Evolutionary conservation across 495 filamentous ascomycete species (phyloP), one percentile per base, ranked within the genome.

Genomic region (Talaromyces trachyspermus): DNA sequence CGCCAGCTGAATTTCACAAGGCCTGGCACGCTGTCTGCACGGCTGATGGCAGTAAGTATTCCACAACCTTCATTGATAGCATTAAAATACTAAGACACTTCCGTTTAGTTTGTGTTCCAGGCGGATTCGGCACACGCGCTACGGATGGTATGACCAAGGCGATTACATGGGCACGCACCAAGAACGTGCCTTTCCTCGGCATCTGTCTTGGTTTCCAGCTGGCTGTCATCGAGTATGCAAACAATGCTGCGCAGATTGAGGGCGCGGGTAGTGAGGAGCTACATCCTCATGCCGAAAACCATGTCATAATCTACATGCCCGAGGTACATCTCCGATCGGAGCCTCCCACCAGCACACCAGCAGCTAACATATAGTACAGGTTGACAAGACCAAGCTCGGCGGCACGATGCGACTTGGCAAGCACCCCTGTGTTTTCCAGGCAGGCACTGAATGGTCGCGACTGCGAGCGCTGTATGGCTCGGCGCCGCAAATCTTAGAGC

Each of bases 141-240:
- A 87, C 80, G 0, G 79, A 85, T 50, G 92, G 92, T 41, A 98
- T 96, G 90, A 84, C 96, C 51, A 67, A 76, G 44, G 87, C 84
- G 2, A 81, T 84, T 24, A 80, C 80, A 36, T 95, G 85, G 84
- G 89, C 91, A 7, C 83, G 92, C 27, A 81, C 83, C 38, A 82
- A 88, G 50, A 82, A 84, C 32, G 76, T 73, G 3, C 91, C 91
- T 18, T 95, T 84, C 68, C 76, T 97, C 6, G 91, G 92, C 44
- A 85, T 98, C 47, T 98, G 92, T 63, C 78, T 98, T 12, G 92
- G 92, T 29, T 86, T 98, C 81, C 92, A 98, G 62, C 71, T 95
- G 29, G 90, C 92, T 14, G 89, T 95, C 12, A 85, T 95, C 51
- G 91, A 97, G 58, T 87, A 77, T 50, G 87, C 87, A n/a, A 77